phyloP scores from a whole-genome alignment of 2,329 filamentous ascomycete genomes.

The Paraphaeosphaeria minitans region DNA sequence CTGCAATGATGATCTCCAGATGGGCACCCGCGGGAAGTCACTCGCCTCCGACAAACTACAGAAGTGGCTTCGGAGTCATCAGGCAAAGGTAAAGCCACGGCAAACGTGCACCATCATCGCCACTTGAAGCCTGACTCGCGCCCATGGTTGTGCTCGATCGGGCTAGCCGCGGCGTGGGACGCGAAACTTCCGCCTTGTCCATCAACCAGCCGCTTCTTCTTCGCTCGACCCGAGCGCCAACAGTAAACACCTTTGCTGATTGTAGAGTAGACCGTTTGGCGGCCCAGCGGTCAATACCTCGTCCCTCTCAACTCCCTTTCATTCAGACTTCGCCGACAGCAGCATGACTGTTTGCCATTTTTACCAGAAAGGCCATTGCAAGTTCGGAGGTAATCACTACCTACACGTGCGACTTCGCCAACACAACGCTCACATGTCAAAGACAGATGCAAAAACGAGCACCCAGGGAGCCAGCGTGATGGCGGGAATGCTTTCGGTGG shows the following conservation, averaged over 20 bases:
- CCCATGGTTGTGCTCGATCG: conserved; percentile 5
- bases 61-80: conserved; percentile 8
- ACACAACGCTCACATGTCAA: conserved; percentile 14
- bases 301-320: neutral
- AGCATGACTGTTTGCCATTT: conserved; percentile 63
- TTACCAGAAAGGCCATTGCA: conserved; percentile 69
- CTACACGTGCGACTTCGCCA: neutral
- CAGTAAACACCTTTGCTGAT: neutral
- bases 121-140: neutral
- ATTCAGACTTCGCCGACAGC: conserved; percentile 3
- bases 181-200: neutral
- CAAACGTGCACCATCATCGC: conserved; percentile 9
- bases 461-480: conserved; percentile 54
- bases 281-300: neutral
- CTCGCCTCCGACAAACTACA: neutral
- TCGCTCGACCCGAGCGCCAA: conserved; percentile 3
- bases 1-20: conserved; percentile 23
- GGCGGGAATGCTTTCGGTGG: conserved; percentile 51
- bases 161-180: conserved; percentile 9
- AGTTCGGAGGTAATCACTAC: conserved; percentile 60
- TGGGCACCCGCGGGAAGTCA: conserved; percentile 19
- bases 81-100: conserved; percentile 28
- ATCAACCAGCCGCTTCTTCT: neutral
- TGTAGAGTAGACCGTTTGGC: conserved; percentile 19
- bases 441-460: conserved; percentile 66